Evolutionary conservation across 208 protist genomes (phyloP).

Genomic region (Phytomonas francai): DNA sequence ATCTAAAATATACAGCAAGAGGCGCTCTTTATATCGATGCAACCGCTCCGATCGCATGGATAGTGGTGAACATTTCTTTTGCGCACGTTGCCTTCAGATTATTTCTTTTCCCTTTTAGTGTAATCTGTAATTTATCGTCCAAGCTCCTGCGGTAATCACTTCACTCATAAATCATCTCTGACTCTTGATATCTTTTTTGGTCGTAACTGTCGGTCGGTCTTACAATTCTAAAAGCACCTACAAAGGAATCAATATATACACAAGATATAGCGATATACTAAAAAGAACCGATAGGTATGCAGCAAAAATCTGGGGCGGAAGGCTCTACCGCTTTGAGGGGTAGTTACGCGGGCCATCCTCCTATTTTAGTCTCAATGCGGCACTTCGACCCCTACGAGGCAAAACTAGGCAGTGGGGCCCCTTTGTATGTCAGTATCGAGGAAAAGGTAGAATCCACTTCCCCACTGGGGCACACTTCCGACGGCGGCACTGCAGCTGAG

Average conservation of each 20-base stretch:
- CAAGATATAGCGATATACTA: neutral
- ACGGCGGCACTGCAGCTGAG: neutral
- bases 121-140: neutral
- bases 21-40: neutral
- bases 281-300: neutral
- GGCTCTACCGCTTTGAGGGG: neutral
- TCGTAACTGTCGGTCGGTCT: neutral
- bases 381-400: constrained; percentile 35
- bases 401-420: constrained; percentile 26
- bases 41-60: neutral
- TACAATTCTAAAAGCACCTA: neutral
- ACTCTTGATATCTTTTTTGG: neutral
- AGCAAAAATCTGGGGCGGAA: neutral
- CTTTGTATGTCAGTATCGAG: constrained; percentile 22
- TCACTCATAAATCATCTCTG: neutral
- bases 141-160: neutral
- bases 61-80: neutral
- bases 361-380: constrained; percentile 11
- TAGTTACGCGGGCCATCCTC: neutral
- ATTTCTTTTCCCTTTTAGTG: neutral
- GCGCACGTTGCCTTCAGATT: neutral
- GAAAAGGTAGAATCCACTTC: neutral
- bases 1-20: neutral
- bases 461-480: neutral
- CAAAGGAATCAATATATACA: neutral